A percentile compares a stretch with the other conserved stretches of the same genome.
phyloP scores from a whole-genome alignment of 169 alveolate species.

The Plasmodium reichenowi region DNA sequence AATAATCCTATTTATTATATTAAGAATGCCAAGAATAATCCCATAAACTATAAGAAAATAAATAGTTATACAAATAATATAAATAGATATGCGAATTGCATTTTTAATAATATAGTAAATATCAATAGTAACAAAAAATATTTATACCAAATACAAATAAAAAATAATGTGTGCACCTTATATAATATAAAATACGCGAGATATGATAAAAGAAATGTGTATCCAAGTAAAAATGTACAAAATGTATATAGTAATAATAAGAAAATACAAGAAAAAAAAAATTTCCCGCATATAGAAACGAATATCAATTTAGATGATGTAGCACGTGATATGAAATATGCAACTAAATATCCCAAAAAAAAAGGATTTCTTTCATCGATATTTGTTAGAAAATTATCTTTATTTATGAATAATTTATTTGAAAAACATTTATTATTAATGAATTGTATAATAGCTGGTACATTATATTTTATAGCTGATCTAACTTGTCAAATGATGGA shows the following conservation, averaged over 20 bases:
- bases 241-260: slow-evolving; percentile 5
- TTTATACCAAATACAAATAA: no score
- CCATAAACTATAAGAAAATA: no score
- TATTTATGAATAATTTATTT: slow-evolving; percentile 60
- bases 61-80: no score
- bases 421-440: slow-evolving; percentile 75
- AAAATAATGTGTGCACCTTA: no score
- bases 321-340: slow-evolving; percentile 6
- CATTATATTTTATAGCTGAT: slow-evolving; percentile 66
- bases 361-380: not conserved
- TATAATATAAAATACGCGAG: no score
- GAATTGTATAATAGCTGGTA: slow-evolving; percentile 68
- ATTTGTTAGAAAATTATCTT: slow-evolving; percentile 1
- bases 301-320: slow-evolving; percentile 8
- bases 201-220: not conserved
- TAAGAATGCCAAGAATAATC: no score
- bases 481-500: slow-evolving; percentile 71
- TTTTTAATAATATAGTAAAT: no score
- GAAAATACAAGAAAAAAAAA: not conserved
- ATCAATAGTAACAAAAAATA: no score
- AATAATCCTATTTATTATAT: no score
- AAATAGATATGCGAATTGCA: no score
- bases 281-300: not conserved
- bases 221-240: not conserved
- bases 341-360: not conserved